Conservation (phyloP, 805 yeast species). For the Ogataea thermomethanolica region DNA sequence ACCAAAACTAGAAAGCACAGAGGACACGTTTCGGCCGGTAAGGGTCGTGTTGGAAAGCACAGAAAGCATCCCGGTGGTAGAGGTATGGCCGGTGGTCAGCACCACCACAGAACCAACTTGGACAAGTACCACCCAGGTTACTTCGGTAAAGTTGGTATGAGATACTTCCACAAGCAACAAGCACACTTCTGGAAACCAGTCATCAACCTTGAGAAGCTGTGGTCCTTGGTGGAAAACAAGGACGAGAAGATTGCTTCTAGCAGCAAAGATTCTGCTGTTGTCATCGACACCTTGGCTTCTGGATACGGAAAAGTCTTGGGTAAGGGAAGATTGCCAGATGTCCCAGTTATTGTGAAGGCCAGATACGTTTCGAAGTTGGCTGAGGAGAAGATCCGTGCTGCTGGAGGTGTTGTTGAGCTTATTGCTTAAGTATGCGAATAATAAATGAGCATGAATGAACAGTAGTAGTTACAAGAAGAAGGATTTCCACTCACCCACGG, state of each 20-base stretch:
- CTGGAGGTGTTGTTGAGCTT: slow-evolving; percentile 99
- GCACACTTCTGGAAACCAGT: slow-evolving; percentile 97
- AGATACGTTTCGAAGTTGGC: slow-evolving; percentile 99
- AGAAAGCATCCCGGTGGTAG: slow-evolving; percentile 99
- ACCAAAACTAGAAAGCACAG: slow-evolving; percentile 99
- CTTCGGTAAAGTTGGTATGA: slow-evolving; percentile 99
- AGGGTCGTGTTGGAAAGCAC: slow-evolving; percentile 99
- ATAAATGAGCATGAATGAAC: slow-evolving; percentile 8
- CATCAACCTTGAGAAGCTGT: slow-evolving; percentile 96
- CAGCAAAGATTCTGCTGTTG: slow-evolving; percentile 91
- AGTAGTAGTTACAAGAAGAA: not conserved
- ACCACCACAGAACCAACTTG: slow-evolving; percentile 99
- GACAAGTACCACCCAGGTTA: slow-evolving; percentile 99
- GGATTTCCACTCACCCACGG: not conserved
- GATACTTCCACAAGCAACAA: slow-evolving; percentile 96
- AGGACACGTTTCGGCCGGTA: slow-evolving; percentile 99
- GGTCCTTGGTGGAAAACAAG: slow-evolving; percentile 95
- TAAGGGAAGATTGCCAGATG: slow-evolving; percentile 97
- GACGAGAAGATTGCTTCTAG: slow-evolving; percentile 87
- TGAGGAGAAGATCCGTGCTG: slow-evolving; percentile 99
- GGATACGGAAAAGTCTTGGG: slow-evolving; percentile 99
- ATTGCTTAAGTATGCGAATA: slow-evolving; percentile 67
- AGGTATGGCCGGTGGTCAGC: slow-evolving; percentile 99
- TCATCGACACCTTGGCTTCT: slow-evolving; percentile 97
- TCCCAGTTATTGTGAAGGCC: slow-evolving; percentile 98